These are phyloP conservation scores for Aspergillus thermomutatus DNA, from an alignment of 2,329 filamentous ascomycete genomes.

Conservation along the genomic window DNA sequence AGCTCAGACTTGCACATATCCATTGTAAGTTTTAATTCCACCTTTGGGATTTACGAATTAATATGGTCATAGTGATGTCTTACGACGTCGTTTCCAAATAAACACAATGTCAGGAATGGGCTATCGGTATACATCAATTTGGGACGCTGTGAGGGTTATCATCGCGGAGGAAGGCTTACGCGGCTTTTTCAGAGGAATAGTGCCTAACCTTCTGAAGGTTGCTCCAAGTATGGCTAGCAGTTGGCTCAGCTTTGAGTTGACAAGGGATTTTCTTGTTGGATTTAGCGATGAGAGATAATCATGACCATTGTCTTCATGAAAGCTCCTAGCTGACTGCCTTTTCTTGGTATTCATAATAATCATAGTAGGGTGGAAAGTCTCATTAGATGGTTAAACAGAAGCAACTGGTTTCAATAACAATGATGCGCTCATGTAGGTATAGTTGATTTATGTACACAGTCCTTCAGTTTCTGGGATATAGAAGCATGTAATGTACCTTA, in stretches of 20 bases:
- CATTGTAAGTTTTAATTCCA: slow-evolving; percentile 66
- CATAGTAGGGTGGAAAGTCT: neutral
- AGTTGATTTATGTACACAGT: neutral
- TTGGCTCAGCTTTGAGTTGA: slow-evolving; percentile 96
- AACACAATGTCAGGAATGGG: slow-evolving; percentile 99
- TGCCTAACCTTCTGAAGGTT: slow-evolving; percentile 93
- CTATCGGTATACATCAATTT: slow-evolving; percentile 86
- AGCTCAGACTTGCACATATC: slow-evolving; percentile 96
- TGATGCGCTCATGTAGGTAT: neutral
- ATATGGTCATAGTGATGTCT: slow-evolving; percentile 65
- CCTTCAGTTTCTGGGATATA: neutral
- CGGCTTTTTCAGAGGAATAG: slow-evolving; percentile 93
- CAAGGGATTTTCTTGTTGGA: slow-evolving; percentile 75
- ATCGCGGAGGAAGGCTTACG: slow-evolving; percentile 75
- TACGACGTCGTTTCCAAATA: slow-evolving; percentile 92
- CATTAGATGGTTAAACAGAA: neutral
- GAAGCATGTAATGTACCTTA: neutral
- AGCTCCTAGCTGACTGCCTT: neutral
- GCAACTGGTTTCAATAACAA: neutral
- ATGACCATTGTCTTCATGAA: neutral
- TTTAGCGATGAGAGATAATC: slow-evolving; percentile 39
- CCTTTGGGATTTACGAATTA: neutral
- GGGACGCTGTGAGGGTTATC: slow-evolving; percentile 79
- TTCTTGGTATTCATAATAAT: neutral
- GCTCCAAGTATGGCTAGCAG: slow-evolving; percentile 98